Base-by-base conservation (phyloP, 345 rosid genomes). In the Sonneratia caseolaris region DNA sequence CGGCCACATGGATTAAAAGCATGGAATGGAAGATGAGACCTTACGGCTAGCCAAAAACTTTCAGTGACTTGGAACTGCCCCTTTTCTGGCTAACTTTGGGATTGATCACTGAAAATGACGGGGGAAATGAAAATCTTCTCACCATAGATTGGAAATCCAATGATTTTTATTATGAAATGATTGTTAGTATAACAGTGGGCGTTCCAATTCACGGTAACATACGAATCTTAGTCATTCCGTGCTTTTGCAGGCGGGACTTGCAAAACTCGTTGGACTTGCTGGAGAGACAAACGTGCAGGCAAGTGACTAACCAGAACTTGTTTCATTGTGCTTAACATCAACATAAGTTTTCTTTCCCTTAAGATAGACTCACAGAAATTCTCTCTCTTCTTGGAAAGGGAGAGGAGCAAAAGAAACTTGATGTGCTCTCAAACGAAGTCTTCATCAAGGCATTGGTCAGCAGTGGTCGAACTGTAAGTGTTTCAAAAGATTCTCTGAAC, bases 281-380 rank as follows among this genome's bases (percentile, higher is more conserved):
- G 98, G 98, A 74, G 99, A 90, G 77, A 95, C 99, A 71, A 95
- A 92, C 71, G 83, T 95, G 68, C 99, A 95, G 93, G 97, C 73
- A 77, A 74, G 86, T 85, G 43, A 27, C 53, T 6, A 43, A 10
- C 22, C 76, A 21, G 38, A 37, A 27, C 19, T 27, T 62, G 38
- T 62, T 62, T 22, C 35, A n/a, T n/a, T 57, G 32, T 53, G 3
- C 57, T 19, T n/a, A 57, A n/a, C 22, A 55, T 18, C n/a, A 55
- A 61, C 65, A 12, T 22, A 61, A 22, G 65, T 27, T 22, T 1
- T 35, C 19, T 71, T 37, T 68, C 27, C 61, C 38, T 75, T 6
- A 42, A 12, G 56, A 53, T 70, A 24, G 22, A 64, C 68, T 48
- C 10, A n/a, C 21, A 62, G 73, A 36, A 27, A 64, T 37, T 19